Evolutionary conservation across 192 early-diverging fungal species (phyloP).

Genomic region (Thamnidium elegans): DNA sequence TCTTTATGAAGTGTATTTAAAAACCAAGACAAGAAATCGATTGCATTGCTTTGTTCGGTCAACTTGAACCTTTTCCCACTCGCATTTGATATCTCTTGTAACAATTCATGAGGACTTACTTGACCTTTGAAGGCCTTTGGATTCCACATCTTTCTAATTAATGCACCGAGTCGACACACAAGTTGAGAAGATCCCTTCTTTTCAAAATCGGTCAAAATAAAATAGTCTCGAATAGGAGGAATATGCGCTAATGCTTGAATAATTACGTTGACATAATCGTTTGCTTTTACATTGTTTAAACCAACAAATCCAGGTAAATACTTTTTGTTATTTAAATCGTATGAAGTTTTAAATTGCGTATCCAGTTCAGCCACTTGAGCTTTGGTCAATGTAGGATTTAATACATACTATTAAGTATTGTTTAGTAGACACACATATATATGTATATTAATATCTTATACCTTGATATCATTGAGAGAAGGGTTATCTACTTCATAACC

Average conservation of each 20-base stretch:
- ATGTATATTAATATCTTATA: slow-evolving; percentile 21
- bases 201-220: slow-evolving; percentile 64
- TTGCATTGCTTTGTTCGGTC: slow-evolving; percentile 77
- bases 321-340: slow-evolving; percentile 81
- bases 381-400: slow-evolving; percentile 76
- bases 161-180: slow-evolving; percentile 70
- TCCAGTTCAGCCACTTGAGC: slow-evolving; percentile 71
- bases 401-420: slow-evolving; percentile 58
- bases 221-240: slow-evolving; percentile 77
- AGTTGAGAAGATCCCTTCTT: slow-evolving; percentile 46
- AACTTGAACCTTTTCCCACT: slow-evolving; percentile 78
- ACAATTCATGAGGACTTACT: slow-evolving; percentile 91
- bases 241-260: slow-evolving; percentile 88
- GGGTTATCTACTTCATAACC: slow-evolving; percentile 85
- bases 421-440: not conserved
- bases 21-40: slow-evolving; percentile 90
- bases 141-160: slow-evolving; percentile 93
- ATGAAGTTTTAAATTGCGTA: slow-evolving; percentile 51
- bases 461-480: slow-evolving; percentile 91
- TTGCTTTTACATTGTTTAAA: slow-evolving; percentile 91
- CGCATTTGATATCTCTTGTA: slow-evolving; percentile 87
- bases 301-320: slow-evolving; percentile 93
- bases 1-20: slow-evolving; percentile 86
- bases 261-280: slow-evolving; percentile 92
- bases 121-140: slow-evolving; percentile 89